Base-by-base conservation (phyloP, 148 eudicot species). In the Fagopyrum esculentum region DNA sequence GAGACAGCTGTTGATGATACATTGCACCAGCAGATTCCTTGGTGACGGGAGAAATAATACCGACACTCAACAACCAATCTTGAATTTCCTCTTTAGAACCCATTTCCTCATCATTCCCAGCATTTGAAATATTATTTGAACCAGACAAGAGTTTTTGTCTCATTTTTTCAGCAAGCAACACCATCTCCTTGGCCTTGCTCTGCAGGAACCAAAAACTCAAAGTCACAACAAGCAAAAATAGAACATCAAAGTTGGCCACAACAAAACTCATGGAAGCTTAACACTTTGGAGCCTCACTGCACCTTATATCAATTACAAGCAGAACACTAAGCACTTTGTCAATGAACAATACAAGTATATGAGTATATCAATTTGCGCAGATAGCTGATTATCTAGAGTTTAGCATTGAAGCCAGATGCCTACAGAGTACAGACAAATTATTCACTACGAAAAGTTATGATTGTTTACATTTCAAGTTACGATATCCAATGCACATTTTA, bases 151-250 rank as follows among this genome's bases (percentile, higher is more conserved):
- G 98, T 82, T 95, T 95, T 73, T 73, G 88, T 82, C 98, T 89
- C 98, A 95, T 95, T 77, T 84, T 95, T 77, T 95, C 98, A 13
- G 98, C 97, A 56, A 95, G 86, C 87, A 87, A 81, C 87, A 95
- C 98, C 98, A 95, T 95, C 81, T 95, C 98, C 78, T 91, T 90
- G 19, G 98, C 98, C 84, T 95, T 95, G 74, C 91, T 85, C 98
- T 94, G 83, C 73, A 82, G 61, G 77, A 76, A 64, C 61, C 30
- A 51, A 56, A 10, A 13, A 68, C 4, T 45, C 6, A 10, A 44
- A 47, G 68, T 55, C 49, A 44, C 71, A 66, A 66, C 17, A 66
- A 66, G 40, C 68, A 2, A 8, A 60, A 64, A 66, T 35, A 66
- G 40, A 13, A 17, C 10, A 40, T 13, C 71, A 35, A 63, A 63